Evolutionary conservation across 2,329 filamentous ascomycete genomes (phyloP).

Genomic region (Fusarium gaditjirri): DNA sequence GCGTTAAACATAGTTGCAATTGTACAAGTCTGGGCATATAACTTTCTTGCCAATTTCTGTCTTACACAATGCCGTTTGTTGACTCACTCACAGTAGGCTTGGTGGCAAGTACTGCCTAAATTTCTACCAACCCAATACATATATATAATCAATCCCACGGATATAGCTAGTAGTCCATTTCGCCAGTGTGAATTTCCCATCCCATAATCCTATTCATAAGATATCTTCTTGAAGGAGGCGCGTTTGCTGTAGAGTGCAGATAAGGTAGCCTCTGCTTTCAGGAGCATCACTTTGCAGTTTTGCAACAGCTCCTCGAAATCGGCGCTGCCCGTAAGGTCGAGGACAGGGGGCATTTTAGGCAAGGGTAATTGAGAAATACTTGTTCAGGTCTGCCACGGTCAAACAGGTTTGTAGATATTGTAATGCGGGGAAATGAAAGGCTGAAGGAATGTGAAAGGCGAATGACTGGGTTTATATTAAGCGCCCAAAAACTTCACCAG

Average conservation of each 20-base stretch:
- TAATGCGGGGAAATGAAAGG: not conserved
- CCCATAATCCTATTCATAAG: not conserved
- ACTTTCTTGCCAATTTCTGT: not conserved
- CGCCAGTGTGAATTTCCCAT: rapidly evolving
- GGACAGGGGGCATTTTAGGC: not conserved
- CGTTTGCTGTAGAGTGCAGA: not conserved
- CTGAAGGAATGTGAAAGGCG: too few species aligned
- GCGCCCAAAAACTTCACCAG: not conserved
- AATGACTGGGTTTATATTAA: not conserved
- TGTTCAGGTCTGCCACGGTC: not conserved
- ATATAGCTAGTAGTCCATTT: not conserved
- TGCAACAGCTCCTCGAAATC: not conserved
- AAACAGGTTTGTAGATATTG: too few species aligned
- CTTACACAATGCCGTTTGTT: rapidly evolving
- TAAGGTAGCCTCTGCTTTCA: not conserved
- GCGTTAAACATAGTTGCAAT: not conserved
- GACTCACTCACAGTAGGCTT: not conserved
- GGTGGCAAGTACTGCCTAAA: not conserved
- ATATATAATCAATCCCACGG: not conserved
- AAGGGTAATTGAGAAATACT: not conserved
- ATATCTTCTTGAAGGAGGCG: not conserved
- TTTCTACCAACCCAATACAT: not conserved
- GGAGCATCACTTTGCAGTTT: not conserved
- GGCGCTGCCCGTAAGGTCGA: not conserved
- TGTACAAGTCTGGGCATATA: not conserved